Conservation (phyloP, 345 rosid species). For the Arabidopsis suecica region DNA sequence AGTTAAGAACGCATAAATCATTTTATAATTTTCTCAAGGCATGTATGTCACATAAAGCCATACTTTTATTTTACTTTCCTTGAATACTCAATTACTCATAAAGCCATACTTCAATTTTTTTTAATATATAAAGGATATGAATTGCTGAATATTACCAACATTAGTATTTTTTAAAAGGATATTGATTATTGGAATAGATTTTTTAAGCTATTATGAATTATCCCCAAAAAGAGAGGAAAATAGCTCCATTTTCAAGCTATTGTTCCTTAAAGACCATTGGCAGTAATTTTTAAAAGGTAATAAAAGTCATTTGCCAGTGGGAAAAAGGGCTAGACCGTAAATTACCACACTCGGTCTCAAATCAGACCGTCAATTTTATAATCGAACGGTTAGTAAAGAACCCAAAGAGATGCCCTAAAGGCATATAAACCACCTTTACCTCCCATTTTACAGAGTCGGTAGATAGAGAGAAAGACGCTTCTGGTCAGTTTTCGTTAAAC, state of each 20-base stretch:
- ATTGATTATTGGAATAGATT: too few relatives aligned
- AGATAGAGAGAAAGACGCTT: conserved; percentile 15
- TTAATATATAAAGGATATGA: too few relatives aligned
- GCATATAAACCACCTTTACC: conserved; percentile 3
- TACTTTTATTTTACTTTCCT: background rate
- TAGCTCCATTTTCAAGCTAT: background rate
- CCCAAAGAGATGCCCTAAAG: conserved; percentile 23
- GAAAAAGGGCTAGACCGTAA: background rate
- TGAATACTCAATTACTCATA: background rate
- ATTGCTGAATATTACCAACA: too few relatives aligned
- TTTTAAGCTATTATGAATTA: too few relatives aligned
- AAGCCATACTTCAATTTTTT: background rate
- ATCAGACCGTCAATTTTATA: conserved; percentile 19
- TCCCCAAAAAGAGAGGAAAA: background rate
- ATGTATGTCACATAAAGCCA: background rate
- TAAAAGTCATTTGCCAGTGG: background rate
- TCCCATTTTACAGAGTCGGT: conserved; percentile 10
- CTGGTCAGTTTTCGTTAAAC: background rate
- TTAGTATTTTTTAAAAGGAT: too few relatives aligned
- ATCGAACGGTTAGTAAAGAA: conserved; percentile 24
- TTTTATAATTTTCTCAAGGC: background rate
- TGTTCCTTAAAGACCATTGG: too few relatives aligned
- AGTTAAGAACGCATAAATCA: background rate
- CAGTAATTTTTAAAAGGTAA: too few relatives aligned
- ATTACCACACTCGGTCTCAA: background rate